Evolutionary conservation across 768 basidiomycete species (phyloP).

Genomic region (Boletus reticuloceps): DNA sequence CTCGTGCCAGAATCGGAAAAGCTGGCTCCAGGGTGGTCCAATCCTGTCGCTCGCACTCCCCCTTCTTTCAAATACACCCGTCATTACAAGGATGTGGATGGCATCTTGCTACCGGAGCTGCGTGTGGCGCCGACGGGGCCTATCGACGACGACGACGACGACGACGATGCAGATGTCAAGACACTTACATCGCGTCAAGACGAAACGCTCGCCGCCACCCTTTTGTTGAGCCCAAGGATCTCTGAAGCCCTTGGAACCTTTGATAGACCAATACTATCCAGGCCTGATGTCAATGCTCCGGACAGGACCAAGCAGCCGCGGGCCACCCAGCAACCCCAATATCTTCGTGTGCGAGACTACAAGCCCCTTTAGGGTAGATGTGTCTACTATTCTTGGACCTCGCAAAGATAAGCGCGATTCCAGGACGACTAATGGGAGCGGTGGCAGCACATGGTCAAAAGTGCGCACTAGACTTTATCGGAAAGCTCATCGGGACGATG

Average conservation of each 20-base stretch:
- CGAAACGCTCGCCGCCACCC: slow-evolving; percentile 40
- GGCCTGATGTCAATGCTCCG: slow-evolving; percentile 2
- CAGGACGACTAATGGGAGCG: slow-evolving; percentile 22
- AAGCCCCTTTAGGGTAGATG: slow-evolving; percentile 50
- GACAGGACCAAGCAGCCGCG: slow-evolving; percentile 3
- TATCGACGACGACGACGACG: slow-evolving; percentile 18
- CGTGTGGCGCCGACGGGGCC: slow-evolving; percentile 8
- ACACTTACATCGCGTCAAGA: slow-evolving; percentile 31
- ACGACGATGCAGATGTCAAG: slow-evolving; percentile 26
- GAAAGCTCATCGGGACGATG: slow-evolving; percentile 30
- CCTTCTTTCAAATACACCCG: slow-evolving; percentile 11
- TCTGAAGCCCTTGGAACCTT: slow-evolving; percentile 25
- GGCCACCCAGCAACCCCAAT: slow-evolving; percentile 11
- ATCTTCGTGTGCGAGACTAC: slow-evolving; percentile 38
- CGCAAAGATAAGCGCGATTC: slow-evolving; percentile 19
- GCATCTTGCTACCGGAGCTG: slow-evolving; percentile 23
- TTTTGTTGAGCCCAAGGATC: slow-evolving; percentile 46
- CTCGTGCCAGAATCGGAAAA: slow-evolving; percentile 31
- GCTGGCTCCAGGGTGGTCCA: slow-evolving; percentile 31
- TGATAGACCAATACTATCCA: slow-evolving; percentile 1
- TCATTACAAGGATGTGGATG: slow-evolving; percentile 5
- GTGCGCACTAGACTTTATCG: slow-evolving; percentile 31
- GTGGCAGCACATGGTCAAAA: slow-evolving; percentile 30
- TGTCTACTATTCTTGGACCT: slow-evolving; percentile 28
- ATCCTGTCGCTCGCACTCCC: slow-evolving; percentile 20